Base-by-base conservation (phyloP, 495 filamentous ascomycete genomes). In the Collariella sp. region DNA sequence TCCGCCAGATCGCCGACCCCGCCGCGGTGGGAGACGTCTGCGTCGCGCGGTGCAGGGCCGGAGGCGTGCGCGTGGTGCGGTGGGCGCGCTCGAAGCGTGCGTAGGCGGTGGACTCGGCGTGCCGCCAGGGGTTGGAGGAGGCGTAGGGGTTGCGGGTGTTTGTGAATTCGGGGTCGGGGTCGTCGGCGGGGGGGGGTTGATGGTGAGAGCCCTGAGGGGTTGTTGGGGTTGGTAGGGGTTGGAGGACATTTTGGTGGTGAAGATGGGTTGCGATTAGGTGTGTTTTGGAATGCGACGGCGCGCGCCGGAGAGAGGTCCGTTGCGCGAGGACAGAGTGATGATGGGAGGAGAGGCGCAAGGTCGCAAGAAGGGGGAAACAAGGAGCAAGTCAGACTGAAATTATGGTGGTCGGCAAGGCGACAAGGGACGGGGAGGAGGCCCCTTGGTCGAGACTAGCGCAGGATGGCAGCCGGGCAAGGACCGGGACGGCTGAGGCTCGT, bases 81-180 rank as follows among this genome's bases (percentile, higher is more conserved):
- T n/a, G 47, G 15, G 52, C 43, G 9, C 22, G 26, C 24, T 62
- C 59, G 23, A 44, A 62, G 16, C 51, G 52, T 15, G 70, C 69
- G 52, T 66, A 80, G 24, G 74, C 69, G 5, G 69, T 63, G 3
- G 76, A 79, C 55, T 80, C 78, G 53, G 75, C 70, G 50, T 80
- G 78, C 19, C 75, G 69, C 78, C 78, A 80, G 57, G 61, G 65
- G 47, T 56, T 72, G 16, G 64, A 42, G 2, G 75, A 78, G n/a
- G 74, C 71, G 43, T 80, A 69, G 10, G 72, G 73, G 55, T 78
- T 78, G 23, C 55, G 68, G 39, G 53, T 36, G 15, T 70, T 66
- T 36, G 60, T 58, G 0, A 67, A 59, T 26, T 60, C 49, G 20
- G 63, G 38, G 24, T 46, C 35, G 58, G 49, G 58, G 49, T 45